Evolutionary conservation across 2,329 filamentous ascomycete genomes (phyloP).

Genomic region (Mycogone perniciosa): DNA sequence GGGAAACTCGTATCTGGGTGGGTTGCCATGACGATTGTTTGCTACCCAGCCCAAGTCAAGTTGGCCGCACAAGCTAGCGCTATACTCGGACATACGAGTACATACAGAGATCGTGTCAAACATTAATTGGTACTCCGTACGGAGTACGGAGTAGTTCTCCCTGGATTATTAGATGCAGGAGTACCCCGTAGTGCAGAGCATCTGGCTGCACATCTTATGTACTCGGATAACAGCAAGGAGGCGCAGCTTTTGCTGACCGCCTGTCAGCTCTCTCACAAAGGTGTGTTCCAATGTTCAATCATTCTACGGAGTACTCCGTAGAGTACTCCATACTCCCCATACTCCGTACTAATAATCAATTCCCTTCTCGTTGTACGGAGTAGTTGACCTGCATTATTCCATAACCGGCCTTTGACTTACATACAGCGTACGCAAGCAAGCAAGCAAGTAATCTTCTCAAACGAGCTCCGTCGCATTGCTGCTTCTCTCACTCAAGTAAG

Average conservation of each 20-base stretch:
- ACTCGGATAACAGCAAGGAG: neutral
- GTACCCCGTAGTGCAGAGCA: no score
- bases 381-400: no score
- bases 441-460: no score
- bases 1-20: slow-evolving; percentile 5
- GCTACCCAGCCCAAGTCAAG: slow-evolving; percentile 2
- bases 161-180: no score
- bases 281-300: neutral
- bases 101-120: slow-evolving; percentile 7
- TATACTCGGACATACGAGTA: neutral
- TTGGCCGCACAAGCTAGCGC: slow-evolving; percentile 6
- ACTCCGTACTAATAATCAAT: no score
- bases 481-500: no score
- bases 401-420: no score
- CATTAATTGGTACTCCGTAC: slow-evolving; percentile 9
- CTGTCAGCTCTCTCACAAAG: neutral
- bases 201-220: no score
- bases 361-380: no score
- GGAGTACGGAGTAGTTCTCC: neutral
- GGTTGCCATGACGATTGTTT: slow-evolving; percentile 11
- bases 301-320: neutral
- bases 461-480: no score
- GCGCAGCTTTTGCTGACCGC: neutral
- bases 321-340: neutral
- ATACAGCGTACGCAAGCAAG: no score